A percentile compares a stretch with the other conserved stretches of the same genome.
Evolutionary conservation across 2,329 filamentous ascomycete species (phyloP).

Genomic region (Lomentospora prolificans): DNA sequence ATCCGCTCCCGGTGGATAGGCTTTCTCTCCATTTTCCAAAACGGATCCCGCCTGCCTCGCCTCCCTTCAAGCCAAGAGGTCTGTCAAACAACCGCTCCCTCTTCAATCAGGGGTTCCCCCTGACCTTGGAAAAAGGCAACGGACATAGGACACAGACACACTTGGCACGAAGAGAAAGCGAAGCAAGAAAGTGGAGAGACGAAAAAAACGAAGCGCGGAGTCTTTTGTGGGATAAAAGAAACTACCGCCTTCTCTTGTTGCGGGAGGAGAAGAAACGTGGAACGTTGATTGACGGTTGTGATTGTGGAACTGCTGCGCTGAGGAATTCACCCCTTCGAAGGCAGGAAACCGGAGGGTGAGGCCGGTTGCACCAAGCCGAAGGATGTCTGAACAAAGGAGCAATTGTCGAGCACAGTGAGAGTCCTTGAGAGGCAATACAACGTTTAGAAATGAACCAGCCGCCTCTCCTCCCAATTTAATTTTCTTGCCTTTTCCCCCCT

Average conservation of each 20-base stretch:
- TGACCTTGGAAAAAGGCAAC: background rate
- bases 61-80: too few species aligned
- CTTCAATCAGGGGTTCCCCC: background rate
- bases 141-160: background rate
- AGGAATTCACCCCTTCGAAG: too few species aligned
- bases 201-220: background rate
- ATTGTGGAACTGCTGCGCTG: too few species aligned
- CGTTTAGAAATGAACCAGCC: background rate
- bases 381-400: background rate
- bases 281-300: slow-evolving; percentile 1
- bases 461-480: background rate
- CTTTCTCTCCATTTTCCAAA: too few species aligned
- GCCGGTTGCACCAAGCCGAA: too few species aligned
- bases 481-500: background rate
- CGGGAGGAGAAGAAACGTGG: background rate
- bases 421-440: background rate
- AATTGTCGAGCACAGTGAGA: background rate
- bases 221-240: background rate
- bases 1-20: too few species aligned
- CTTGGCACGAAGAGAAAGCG: slow-evolving; percentile 7
- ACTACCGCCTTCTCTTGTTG: background rate
- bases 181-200: background rate
- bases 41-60: too few species aligned
- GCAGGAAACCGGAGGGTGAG: too few species aligned
- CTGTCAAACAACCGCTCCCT: too few species aligned